Evolutionary conservation across 495 filamentous ascomycete species (phyloP).

Genomic region (Durotheca rogersii): DNA sequence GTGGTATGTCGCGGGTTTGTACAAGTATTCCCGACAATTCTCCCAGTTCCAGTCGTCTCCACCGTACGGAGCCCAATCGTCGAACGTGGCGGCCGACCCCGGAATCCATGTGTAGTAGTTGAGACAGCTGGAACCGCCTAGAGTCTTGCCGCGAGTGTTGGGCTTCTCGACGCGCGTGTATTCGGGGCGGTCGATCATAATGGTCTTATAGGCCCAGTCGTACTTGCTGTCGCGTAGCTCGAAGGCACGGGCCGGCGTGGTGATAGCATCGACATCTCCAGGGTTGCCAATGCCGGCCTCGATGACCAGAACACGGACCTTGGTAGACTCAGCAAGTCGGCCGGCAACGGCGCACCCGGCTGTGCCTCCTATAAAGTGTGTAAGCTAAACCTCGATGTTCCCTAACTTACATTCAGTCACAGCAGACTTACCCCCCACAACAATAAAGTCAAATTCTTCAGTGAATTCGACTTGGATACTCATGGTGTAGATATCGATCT

Average conservation of each 20-base stretch:
- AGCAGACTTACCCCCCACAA: slow-evolving; percentile 21
- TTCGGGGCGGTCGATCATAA: slow-evolving; percentile 61
- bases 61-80: slow-evolving; percentile 56
- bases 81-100: slow-evolving; percentile 59
- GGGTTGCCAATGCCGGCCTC: slow-evolving; percentile 59
- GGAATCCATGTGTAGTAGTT: slow-evolving; percentile 66
- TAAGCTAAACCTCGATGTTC: not conserved
- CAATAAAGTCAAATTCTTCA: slow-evolving; percentile 27
- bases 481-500: slow-evolving; percentile 9
- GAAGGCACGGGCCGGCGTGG: slow-evolving; percentile 55
- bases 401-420: not conserved
- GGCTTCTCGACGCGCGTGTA: slow-evolving; percentile 64
- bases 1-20: slow-evolving; percentile 59
- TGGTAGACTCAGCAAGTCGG: slow-evolving; percentile 57
- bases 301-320: slow-evolving; percentile 53
- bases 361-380: slow-evolving; percentile 50
- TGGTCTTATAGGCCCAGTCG: slow-evolving; percentile 66
- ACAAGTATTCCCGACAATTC: slow-evolving; percentile 49
- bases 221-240: slow-evolving; percentile 57
- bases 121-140: slow-evolving; percentile 59
- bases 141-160: slow-evolving; percentile 60
- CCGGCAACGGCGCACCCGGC: slow-evolving; percentile 60
- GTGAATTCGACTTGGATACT: slow-evolving; percentile 17
- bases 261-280: slow-evolving; percentile 58
- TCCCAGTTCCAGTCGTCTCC: slow-evolving; percentile 50